phyloP scores from a whole-genome alignment of 371 early-diverging fungal genomes.

The Rhizopus stolonifer region DNA sequence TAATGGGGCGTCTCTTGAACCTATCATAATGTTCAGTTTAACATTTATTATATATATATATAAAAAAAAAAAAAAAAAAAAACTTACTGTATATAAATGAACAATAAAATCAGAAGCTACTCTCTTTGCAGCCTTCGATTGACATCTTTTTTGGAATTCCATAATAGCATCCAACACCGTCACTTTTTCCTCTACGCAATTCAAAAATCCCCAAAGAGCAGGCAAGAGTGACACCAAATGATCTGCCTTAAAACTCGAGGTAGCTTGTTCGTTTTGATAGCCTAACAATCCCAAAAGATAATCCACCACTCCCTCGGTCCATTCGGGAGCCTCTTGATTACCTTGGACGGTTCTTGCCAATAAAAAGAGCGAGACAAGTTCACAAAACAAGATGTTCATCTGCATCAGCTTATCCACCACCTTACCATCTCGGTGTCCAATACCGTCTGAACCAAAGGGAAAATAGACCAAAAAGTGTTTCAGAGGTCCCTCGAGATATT shows the following conservation, averaged over 20 bases:
- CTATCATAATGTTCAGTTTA: conserved; percentile 11
- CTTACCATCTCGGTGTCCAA: conserved; percentile 51
- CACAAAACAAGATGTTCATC: conserved; percentile 73
- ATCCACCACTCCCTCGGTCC: conserved; percentile 57
- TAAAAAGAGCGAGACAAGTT: conserved; percentile 62
- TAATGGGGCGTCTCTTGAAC: conserved; percentile 43
- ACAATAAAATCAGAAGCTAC: conserved; percentile 43
- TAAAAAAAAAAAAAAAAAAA: too few species aligned
- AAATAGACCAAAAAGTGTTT: conserved; percentile 70
- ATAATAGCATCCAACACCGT: conserved; percentile 44
- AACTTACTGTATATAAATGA: conserved; percentile 37
- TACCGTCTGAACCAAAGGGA: conserved; percentile 66
- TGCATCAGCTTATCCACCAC: conserved; percentile 58
- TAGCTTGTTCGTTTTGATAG: conserved; percentile 24
- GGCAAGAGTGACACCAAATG: conserved; percentile 54
- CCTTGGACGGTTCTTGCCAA: conserved; percentile 39
- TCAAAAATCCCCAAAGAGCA: conserved; percentile 62
- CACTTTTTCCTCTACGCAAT: conserved; percentile 45
- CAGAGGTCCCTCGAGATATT: conserved; percentile 53
- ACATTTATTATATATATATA: neutral
- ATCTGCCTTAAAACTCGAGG: conserved; percentile 47
- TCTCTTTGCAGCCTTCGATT: conserved; percentile 37
- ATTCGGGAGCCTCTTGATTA: conserved; percentile 30
- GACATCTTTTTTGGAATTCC: conserved; percentile 34
- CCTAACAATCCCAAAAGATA: conserved; percentile 54